phyloP scores from a whole-genome alignment of 176 grass and related monocot species.

The Areca catechu region DNA sequence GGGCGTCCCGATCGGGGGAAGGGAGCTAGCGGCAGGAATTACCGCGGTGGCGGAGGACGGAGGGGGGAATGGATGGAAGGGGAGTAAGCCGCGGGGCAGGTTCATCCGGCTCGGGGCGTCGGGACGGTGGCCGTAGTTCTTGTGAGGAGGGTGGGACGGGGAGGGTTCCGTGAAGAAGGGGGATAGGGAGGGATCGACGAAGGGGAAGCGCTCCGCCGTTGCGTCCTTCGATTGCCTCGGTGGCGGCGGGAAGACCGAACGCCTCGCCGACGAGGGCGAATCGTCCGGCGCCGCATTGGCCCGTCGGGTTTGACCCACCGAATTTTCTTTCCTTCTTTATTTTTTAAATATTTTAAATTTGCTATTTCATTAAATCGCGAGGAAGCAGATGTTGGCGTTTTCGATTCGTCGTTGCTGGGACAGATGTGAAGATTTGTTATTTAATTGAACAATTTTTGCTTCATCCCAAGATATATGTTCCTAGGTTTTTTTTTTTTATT shows the following conservation, averaged over 20 bases:
- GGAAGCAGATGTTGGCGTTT: too few relatives aligned
- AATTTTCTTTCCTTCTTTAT: too few relatives aligned
- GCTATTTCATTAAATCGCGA: too few relatives aligned
- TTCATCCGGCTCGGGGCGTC: conserved; percentile 41
- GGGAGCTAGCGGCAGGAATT: conserved; percentile 34
- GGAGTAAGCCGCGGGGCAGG: conserved; percentile 17
- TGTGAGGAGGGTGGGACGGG: conserved; percentile 28
- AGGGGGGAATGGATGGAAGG: conserved; percentile 10
- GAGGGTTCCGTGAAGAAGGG: conserved; percentile 16
- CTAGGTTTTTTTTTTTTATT: too few relatives aligned
- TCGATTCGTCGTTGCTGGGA: too few relatives aligned
- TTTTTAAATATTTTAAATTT: too few relatives aligned
- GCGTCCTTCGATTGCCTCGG: not conserved
- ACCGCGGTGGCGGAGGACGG: conserved; percentile 25
- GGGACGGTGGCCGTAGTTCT: conserved; percentile 53
- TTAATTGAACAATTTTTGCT: too few relatives aligned
- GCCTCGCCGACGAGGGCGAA: too few relatives aligned
- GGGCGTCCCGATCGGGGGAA: conserved; percentile 18
- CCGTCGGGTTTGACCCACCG: too few relatives aligned
- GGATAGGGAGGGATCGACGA: not conserved
- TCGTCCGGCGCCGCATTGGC: too few relatives aligned
- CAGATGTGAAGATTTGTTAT: too few relatives aligned
- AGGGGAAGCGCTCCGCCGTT: not conserved
- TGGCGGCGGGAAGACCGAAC: not conserved
- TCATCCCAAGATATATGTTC: too few relatives aligned